These are phyloP conservation scores for Apiotrichum veenhuisii DNA, from an alignment of 1,284 basidiomycete species.

Conservation along the genomic window DNA sequence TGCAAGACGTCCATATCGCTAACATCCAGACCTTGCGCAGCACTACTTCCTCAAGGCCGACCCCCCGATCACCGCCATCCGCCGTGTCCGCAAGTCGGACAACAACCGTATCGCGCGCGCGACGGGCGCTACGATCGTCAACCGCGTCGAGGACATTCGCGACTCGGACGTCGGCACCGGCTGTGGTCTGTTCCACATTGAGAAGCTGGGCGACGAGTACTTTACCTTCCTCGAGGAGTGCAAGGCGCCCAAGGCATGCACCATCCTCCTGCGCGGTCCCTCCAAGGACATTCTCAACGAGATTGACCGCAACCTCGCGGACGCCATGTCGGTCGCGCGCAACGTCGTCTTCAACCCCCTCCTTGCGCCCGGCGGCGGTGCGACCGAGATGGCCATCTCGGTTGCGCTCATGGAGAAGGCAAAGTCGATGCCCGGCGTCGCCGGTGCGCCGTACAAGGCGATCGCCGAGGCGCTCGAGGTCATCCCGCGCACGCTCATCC, in stretches of 20 bases:
- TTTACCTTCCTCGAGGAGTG: slow-evolving; percentile 96
- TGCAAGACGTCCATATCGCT: slow-evolving; percentile 3
- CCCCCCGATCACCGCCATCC: slow-evolving; percentile 72
- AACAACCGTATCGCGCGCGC: slow-evolving; percentile 98
- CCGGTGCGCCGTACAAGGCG: slow-evolving; percentile 84
- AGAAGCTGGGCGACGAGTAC: slow-evolving; percentile 99
- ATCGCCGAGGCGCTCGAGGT: slow-evolving; percentile 97
- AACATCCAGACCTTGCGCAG: slow-evolving; percentile 76
- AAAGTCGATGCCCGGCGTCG: slow-evolving; percentile 72
- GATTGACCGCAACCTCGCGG: slow-evolving; percentile 94
- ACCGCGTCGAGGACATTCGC: slow-evolving; percentile 90
- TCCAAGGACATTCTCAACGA: slow-evolving; percentile 98
- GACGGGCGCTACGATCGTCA: slow-evolving; percentile 93
- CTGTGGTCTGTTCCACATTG: slow-evolving; percentile 92
- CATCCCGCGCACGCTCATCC: slow-evolving; percentile 89
- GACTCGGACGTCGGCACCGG: slow-evolving; percentile 86
- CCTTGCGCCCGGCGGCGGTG: slow-evolving; percentile 90
- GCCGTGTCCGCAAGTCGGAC: slow-evolving; percentile 94
- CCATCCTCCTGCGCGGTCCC: slow-evolving; percentile 94
- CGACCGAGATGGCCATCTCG: slow-evolving; percentile 95
- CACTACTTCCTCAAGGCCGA: slow-evolving; percentile 85
- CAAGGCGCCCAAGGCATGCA: slow-evolving; percentile 91
- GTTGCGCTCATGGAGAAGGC: slow-evolving; percentile 84
- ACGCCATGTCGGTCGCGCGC: slow-evolving; percentile 94
- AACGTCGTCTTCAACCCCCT: slow-evolving; percentile 95